Conservation (phyloP, 1,284 basidiomycete species). For the Cutaneotrichosporon mucoides region DNA sequence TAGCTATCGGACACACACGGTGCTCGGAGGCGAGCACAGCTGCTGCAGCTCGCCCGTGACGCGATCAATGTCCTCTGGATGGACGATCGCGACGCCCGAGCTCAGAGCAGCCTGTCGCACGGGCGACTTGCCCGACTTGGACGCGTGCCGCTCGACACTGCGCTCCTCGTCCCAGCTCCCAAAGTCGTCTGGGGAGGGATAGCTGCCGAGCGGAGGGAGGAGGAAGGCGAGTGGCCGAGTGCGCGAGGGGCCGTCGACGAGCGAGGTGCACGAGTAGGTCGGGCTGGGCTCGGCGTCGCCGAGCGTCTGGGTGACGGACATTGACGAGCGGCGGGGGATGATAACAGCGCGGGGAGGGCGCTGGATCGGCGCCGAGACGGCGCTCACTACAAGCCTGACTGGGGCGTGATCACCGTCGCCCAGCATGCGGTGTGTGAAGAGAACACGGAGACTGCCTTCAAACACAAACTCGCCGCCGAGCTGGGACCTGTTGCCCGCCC, state of each 20-base stretch:
- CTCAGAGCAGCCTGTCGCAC: neutral
- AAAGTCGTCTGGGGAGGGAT: neutral
- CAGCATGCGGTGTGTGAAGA: conserved; percentile 47
- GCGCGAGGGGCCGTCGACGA: too few species aligned
- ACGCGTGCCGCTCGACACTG: neutral
- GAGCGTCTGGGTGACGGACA: neutral
- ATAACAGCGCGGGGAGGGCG: neutral
- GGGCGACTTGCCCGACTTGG: neutral
- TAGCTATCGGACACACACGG: too few species aligned
- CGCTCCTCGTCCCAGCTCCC: neutral
- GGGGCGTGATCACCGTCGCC: conserved; percentile 65
- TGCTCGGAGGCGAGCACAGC: neutral
- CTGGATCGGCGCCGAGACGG: neutral
- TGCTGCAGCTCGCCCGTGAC: neutral
- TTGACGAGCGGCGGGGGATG: neutral
- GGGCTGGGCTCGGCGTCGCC: too few species aligned
- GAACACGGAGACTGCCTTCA: conserved; percentile 56
- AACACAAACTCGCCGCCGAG: conserved; percentile 87
- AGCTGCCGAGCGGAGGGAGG: neutral
- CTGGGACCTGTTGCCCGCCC: conserved; percentile 48
- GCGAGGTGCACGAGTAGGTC: neutral
- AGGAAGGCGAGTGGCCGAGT: too few species aligned
- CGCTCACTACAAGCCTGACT: conserved; percentile 59
- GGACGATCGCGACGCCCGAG: neutral
- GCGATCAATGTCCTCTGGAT: conserved; percentile 2